Conservation (phyloP, 805 yeast species). For the Cyberlindnera mycetangii region DNA sequence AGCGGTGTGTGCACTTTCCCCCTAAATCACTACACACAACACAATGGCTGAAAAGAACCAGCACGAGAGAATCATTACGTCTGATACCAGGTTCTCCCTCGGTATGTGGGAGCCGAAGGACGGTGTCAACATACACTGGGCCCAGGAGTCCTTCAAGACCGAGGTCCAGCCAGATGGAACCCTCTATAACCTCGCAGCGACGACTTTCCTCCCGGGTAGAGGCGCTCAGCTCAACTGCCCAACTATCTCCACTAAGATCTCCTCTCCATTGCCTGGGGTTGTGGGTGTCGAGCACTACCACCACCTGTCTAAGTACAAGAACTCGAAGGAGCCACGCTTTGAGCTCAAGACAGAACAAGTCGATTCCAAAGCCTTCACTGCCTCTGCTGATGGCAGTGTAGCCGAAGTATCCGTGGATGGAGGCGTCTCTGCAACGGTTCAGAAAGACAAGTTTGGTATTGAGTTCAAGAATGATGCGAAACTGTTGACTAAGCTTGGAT, state of each 20-base stretch:
- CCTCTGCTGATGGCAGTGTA: constrained; percentile 6
- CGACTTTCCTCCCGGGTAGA: constrained; percentile 9
- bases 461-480: constrained; percentile 19
- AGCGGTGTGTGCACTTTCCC: neutral
- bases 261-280: constrained; percentile 19
- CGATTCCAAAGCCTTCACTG: constrained; percentile 7
- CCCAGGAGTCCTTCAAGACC: constrained; percentile 21
- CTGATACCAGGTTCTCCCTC: constrained; percentile 20
- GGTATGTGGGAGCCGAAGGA: constrained; percentile 26
- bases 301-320: constrained; percentile 20
- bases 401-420: constrained; percentile 13
- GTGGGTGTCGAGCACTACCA: constrained; percentile 24
- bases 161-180: constrained; percentile 15
- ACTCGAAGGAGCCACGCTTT: constrained; percentile 19
- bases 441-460: constrained; percentile 18
- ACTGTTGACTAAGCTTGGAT: constrained; percentile 22
- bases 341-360: constrained; percentile 10
- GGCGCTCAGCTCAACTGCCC: constrained; percentile 23
- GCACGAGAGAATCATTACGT: constrained; percentile 13
- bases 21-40: neutral
- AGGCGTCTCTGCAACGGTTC: constrained; percentile 14
- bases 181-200: constrained; percentile 17
- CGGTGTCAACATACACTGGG: constrained; percentile 22
- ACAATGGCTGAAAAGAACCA: constrained; percentile 15
- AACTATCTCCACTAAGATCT: constrained; percentile 21